Percentiles rank a stretch among this genome's conserved stretches.
phyloP scores from a whole-genome alignment of 108 stramenopile species.

The Nannochloropsis granulata region DNA sequence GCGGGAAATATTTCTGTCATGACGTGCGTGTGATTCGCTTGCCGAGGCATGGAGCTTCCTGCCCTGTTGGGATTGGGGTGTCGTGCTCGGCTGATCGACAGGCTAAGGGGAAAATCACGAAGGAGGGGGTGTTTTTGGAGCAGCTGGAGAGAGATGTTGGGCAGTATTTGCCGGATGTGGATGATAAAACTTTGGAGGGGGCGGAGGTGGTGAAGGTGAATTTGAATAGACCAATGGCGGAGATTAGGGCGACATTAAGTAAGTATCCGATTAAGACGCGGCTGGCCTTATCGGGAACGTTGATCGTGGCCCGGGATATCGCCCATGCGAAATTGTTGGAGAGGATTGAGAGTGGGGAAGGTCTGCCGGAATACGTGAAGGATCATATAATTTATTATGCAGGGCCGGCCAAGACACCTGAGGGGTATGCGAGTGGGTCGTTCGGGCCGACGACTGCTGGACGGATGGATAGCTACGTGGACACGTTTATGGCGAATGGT shows the following conservation, averaged over 20 bases:
- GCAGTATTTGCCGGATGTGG: conserved; percentile 80
- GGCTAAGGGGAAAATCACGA: conserved; percentile 75
- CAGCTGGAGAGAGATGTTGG: conserved; percentile 70
- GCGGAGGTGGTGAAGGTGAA: conserved; percentile 59
- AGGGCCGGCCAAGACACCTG: conserved; percentile 85
- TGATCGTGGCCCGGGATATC: conserved; percentile 90
- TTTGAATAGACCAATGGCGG: conserved; percentile 71
- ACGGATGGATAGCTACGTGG: conserved; percentile 92
- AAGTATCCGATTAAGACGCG: conserved; percentile 69
- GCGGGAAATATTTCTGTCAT: conserved; percentile 95
- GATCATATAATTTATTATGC: conserved; percentile 90
- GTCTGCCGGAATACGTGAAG: conserved; percentile 84
- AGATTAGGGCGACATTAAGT: conserved; percentile 57
- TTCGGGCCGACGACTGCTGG: conserved; percentile 95
- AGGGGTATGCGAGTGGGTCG: conserved; percentile 79
- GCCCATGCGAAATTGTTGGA: conserved; percentile 88
- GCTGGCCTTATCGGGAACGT: conserved; percentile 68
- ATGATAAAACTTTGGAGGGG: conserved; percentile 20
- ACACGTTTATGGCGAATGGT: conserved; percentile 73
- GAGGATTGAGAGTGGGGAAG: conserved; percentile 71
- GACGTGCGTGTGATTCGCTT: conserved; percentile 82
- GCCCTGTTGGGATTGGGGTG: conserved; percentile 89
- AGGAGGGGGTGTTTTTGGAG: conserved; percentile 86
- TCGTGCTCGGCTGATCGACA: conserved; percentile 92
- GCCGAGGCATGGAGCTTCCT: conserved; percentile 87